phyloP scores from a whole-genome alignment of 495 filamentous ascomycete species.

The Daldinia childiae region DNA sequence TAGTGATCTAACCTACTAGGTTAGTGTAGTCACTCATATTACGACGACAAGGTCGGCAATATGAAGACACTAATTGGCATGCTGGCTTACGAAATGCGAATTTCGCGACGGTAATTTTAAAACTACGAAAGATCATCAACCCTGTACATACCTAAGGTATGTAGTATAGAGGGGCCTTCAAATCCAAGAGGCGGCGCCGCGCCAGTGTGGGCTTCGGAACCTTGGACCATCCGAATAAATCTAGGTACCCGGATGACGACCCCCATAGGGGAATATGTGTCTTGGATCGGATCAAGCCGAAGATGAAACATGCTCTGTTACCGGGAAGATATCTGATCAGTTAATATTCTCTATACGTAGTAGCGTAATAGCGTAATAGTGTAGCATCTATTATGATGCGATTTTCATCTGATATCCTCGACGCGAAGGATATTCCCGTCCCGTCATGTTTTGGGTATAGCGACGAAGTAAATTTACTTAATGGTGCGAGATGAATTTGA shows the following conservation, averaged over 20 bases:
- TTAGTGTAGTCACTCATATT: slow-evolving; percentile 11
- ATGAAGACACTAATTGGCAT: neutral
- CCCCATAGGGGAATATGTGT: slow-evolving; percentile 8
- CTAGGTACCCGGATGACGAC: slow-evolving; percentile 17
- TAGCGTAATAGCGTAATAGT: slow-evolving; percentile 2
- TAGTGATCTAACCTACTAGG: slow-evolving; percentile 13
- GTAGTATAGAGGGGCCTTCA: neutral
- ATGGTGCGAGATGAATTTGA: slow-evolving; percentile 11
- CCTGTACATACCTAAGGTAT: too few species aligned
- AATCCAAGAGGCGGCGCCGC: slow-evolving; percentile 14
- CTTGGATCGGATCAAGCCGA: slow-evolving; percentile 41
- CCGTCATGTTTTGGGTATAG: slow-evolving; percentile 18
- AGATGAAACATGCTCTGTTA: slow-evolving; percentile 20
- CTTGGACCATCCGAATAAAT: slow-evolving; percentile 18
- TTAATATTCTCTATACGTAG: slow-evolving; percentile 1
- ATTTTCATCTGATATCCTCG: slow-evolving; percentile 11
- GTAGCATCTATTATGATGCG: slow-evolving; percentile 8
- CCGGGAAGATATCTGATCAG: neutral
- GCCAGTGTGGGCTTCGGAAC: slow-evolving; percentile 23
- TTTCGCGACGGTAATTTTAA: slow-evolving; percentile 10
- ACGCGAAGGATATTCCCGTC: slow-evolving; percentile 1
- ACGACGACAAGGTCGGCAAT: slow-evolving; percentile 11
- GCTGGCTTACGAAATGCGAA: slow-evolving; percentile 3
- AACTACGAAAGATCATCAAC: neutral
- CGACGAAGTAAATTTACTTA: slow-evolving; percentile 19